Conservation (phyloP, 495 filamentous ascomycete species). For the Aspergillus conjunctus region DNA sequence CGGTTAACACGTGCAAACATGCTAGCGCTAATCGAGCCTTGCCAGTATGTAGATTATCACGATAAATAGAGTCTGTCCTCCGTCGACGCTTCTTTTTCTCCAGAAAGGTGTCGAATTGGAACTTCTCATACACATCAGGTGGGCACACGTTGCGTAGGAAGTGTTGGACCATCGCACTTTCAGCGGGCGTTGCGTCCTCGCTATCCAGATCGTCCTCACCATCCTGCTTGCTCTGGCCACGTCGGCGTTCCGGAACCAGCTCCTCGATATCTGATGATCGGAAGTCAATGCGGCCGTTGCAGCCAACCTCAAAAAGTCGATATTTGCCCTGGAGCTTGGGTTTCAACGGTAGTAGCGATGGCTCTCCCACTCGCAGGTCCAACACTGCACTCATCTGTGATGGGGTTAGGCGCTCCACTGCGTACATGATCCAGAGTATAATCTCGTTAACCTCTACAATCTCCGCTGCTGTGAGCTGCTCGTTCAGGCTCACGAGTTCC, state of each 20-base stretch:
- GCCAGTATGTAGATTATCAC: conserved; percentile 1
- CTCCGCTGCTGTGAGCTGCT: background rate
- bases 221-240: background rate
- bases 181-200: background rate
- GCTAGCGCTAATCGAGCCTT: background rate
- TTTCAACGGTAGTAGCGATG: background rate
- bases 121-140: background rate
- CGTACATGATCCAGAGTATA: conserved; percentile 4
- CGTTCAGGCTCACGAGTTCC: background rate
- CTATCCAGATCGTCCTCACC: background rate
- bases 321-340: conserved; percentile 8
- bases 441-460: conserved; percentile 8
- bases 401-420: background rate
- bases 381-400: background rate
- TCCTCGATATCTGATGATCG: background rate
- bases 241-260: background rate
- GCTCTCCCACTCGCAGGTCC: conserved; percentile 1
- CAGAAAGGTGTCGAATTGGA: background rate
- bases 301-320: background rate
- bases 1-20: conserved; percentile 2
- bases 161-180: background rate
- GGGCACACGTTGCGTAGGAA: background rate
- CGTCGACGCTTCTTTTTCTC: background rate
- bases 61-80: background rate
- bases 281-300: conserved; percentile 1